These are phyloP conservation scores for Gracilaria domingensis DNA, from an alignment of 23 red algal species.

Conservation along the genomic window DNA sequence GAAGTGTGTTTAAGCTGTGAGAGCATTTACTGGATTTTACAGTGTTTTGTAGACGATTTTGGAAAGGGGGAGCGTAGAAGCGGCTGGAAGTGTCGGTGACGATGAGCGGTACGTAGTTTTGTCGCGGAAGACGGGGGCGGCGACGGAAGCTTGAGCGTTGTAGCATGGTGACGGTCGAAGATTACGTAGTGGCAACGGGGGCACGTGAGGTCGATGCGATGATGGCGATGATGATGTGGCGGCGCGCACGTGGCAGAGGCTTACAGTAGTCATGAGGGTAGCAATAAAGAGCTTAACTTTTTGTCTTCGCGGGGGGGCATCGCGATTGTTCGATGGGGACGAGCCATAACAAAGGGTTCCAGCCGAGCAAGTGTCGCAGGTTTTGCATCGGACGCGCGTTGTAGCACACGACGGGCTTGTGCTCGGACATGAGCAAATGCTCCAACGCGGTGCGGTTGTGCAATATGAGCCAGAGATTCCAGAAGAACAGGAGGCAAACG, in stretches of 20 bases:
- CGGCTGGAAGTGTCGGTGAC: not conserved
- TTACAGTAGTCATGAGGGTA: not conserved
- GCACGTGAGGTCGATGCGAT: not conserved
- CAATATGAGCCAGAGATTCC: constrained; percentile 21
- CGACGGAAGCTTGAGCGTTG: not conserved
- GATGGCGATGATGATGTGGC: constrained; percentile 8
- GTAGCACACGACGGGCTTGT: not conserved
- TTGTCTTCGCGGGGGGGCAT: not conserved
- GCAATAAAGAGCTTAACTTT: not conserved
- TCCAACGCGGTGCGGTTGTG: constrained; percentile 27
- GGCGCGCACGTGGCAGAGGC: not conserved
- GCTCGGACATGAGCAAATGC: not conserved
- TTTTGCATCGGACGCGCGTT: not conserved
- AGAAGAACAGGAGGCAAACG: not conserved
- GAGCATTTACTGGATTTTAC: not conserved
- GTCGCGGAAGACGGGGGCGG: not conserved
- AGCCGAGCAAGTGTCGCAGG: constrained; percentile 26
- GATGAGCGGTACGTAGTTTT: not conserved
- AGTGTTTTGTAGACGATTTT: not conserved
- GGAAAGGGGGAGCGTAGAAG: constrained; percentile 4
- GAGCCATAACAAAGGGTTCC: constrained; percentile 33
- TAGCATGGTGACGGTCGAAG: not conserved
- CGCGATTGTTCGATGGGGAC: constrained; percentile 13
- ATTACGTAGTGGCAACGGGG: constrained; percentile 7
- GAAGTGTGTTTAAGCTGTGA: not conserved